A percentile compares a stretch with the other conserved stretches of the same genome.
phyloP scores from a whole-genome alignment of 495 filamentous ascomycete species.

The Penicillium psychrofluorescens region DNA sequence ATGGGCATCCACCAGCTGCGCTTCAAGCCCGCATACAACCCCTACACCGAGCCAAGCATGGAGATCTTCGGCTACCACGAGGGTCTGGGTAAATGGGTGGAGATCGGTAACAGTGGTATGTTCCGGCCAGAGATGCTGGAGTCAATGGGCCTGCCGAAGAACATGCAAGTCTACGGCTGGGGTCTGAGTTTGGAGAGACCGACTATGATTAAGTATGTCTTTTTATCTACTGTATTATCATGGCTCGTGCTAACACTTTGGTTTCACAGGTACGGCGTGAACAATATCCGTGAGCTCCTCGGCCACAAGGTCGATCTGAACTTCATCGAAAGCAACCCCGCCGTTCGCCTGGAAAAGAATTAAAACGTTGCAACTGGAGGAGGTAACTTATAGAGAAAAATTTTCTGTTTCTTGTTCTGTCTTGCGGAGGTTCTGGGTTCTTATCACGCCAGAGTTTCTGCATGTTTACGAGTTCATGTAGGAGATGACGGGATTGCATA shows the following conservation, averaged over 20 bases:
- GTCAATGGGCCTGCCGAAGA: slow-evolving; percentile 79
- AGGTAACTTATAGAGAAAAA: slow-evolving; percentile 14
- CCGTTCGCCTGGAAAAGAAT: slow-evolving; percentile 70
- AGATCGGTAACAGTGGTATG: slow-evolving; percentile 98
- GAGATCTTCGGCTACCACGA: slow-evolving; percentile 93
- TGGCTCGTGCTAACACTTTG: neutral
- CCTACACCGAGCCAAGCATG: slow-evolving; percentile 96
- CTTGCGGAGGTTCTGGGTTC: slow-evolving; percentile 8
- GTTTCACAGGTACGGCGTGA: slow-evolving; percentile 56
- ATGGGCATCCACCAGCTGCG: slow-evolving; percentile 85
- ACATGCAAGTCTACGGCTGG: slow-evolving; percentile 86
- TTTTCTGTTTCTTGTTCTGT: slow-evolving; percentile 8
- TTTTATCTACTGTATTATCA: neutral
- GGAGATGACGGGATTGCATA: slow-evolving; percentile 19
- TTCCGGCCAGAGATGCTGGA: slow-evolving; percentile 96
- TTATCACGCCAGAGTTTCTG: neutral
- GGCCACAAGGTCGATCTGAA: slow-evolving; percentile 80
- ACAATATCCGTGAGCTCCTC: slow-evolving; percentile 77
- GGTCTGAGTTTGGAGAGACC: slow-evolving; percentile 86
- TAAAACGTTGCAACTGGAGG: slow-evolving; percentile 29
- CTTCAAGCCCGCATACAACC: slow-evolving; percentile 98
- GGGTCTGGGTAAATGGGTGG: slow-evolving; percentile 83
- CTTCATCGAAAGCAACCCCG: slow-evolving; percentile 77
- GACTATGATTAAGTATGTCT: slow-evolving; percentile 87
- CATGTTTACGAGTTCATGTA: slow-evolving; percentile 18